Evolutionary conservation across 2,329 filamentous ascomycete genomes (phyloP), one percentile per base, ranked within the genome.

Genomic region (Microsporum ferrugineum): DNA sequence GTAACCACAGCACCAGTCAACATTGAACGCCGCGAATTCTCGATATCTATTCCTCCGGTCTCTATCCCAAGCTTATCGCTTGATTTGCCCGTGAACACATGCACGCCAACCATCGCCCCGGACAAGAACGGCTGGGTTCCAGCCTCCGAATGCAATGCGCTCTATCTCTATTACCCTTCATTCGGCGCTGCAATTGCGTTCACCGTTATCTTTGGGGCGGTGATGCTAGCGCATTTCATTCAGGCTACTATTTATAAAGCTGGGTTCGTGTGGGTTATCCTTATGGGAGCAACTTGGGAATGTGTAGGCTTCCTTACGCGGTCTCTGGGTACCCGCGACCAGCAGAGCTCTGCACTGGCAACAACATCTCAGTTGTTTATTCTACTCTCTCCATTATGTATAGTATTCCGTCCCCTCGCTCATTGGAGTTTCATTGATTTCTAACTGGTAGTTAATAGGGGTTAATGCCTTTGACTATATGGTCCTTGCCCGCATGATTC

Each of bases 401-500:
- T 45, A 75, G 8, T 65, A 75, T 5, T 80, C 80, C 65, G 36
- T 80, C 23, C 68, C 80, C 6, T 47, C 5, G n/a, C n/a, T 47
- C 10, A 27, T 17, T 8, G 1, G 23, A 47, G 5, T 23, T 23
- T 23, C 43, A 8, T 10, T 36, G 34, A 36, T 10, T 10, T 27
- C 43, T 29, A 47, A 27, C 43, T 8, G 6, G 17, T 23, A 23
- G 17, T 17, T 12, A 23, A 47, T 66, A 14, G 64, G 65, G 65
- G 57, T 79, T n/a, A 79, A 79, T 63, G 77, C 77, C 1, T 80
- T 76, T 62, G 72, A 72, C 27, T 79, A 78, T 67, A 78, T 79
- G 74, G 69, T 75, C 2, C 69, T 80, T 14, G 77, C 72, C 2
- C 72, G 77, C 1, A 77, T 79, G 75, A 72, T 78, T 33, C 67